Conservation (phyloP, 345 rosid genomes). For the Passiflora organensis region DNA sequence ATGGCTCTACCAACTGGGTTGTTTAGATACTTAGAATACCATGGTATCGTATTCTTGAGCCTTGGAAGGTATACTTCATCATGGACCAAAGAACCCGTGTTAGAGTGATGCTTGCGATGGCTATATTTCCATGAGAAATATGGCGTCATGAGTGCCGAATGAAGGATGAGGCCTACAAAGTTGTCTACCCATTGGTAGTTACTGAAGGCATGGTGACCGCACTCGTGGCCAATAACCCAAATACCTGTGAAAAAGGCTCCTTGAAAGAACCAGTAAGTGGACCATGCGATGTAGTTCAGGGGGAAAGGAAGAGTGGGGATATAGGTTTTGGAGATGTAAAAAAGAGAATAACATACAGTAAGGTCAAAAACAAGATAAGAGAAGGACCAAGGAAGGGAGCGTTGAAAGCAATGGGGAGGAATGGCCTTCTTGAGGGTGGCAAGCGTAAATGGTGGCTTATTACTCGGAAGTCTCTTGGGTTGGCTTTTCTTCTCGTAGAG, state of each 20-base stretch:
- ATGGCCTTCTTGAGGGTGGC: conserved; percentile 73
- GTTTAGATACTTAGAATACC: conserved; percentile 67
- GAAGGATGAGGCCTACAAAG: conserved; percentile 72
- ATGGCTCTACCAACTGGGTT: conserved; percentile 64
- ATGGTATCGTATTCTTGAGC: conserved; percentile 35
- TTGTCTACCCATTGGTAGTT: conserved; percentile 87
- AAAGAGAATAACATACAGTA: conserved; percentile 47
- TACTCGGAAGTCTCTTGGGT: conserved; percentile 56
- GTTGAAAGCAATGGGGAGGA: conserved; percentile 81
- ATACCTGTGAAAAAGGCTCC: conserved; percentile 72
- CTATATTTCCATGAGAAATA: conserved; percentile 93
- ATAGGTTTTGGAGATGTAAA: conserved; percentile 49
- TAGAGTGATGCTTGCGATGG: conserved; percentile 93
- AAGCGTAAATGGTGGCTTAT: conserved; percentile 66
- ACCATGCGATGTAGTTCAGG: conserved; percentile 71
- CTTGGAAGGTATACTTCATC: conserved; percentile 92
- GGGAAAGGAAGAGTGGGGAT: conserved; percentile 50
- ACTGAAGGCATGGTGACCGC: conserved; percentile 96
- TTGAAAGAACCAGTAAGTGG: conserved; percentile 70
- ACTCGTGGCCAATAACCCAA: conserved; percentile 92
- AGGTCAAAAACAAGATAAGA: conserved; percentile 59
- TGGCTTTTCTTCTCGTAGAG: too few relatives aligned
- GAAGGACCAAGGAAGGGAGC: conserved; percentile 75
- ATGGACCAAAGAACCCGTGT: conserved; percentile 70
- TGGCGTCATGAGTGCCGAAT: conserved; percentile 77